Evolutionary conservation across 2,329 filamentous ascomycete species (phyloP).

Genomic region (Alternaria solani): DNA sequence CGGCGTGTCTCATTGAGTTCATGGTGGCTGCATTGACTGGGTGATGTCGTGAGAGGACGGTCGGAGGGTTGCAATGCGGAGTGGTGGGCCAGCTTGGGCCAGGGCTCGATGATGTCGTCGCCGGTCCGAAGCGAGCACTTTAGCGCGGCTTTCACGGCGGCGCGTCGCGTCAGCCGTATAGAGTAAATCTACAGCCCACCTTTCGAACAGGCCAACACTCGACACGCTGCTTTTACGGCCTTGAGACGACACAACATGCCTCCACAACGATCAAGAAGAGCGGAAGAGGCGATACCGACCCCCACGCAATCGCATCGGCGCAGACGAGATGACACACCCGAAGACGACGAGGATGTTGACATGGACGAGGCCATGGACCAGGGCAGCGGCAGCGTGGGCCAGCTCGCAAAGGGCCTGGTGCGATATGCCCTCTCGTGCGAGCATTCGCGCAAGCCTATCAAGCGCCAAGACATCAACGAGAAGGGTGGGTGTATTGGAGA

Average conservation of each 20-base stretch:
- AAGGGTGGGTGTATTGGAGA: constrained; percentile 51
- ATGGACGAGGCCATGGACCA: constrained; percentile 18
- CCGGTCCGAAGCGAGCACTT: constrained; percentile 1
- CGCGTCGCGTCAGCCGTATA: constrained; percentile 33
- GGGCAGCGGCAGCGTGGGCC: constrained; percentile 46
- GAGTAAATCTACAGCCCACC: neutral
- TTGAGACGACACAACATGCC: constrained; percentile 12
- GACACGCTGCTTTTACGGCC: neutral
- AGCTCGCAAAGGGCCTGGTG: constrained; percentile 68
- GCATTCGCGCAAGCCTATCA: constrained; percentile 65
- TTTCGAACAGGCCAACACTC: neutral
- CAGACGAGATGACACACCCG: constrained; percentile 27
- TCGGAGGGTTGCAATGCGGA: constrained; percentile 12
- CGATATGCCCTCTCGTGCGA: constrained; percentile 68
- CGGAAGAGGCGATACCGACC: constrained; percentile 22
- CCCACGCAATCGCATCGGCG: constrained; percentile 31
- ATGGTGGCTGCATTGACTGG: constrained; percentile 30
- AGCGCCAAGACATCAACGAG: constrained; percentile 64
- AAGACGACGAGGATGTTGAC: constrained; percentile 34
- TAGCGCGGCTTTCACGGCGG: constrained; percentile 12
- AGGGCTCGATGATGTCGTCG: constrained; percentile 28
- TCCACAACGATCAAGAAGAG: constrained; percentile 7
- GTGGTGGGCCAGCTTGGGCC: constrained; percentile 18
- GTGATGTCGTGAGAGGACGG: neutral
- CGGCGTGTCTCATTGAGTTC: constrained; percentile 40